phyloP scores from a whole-genome alignment of 2,329 filamentous ascomycete genomes.

The Corinectria fuckeliana region DNA sequence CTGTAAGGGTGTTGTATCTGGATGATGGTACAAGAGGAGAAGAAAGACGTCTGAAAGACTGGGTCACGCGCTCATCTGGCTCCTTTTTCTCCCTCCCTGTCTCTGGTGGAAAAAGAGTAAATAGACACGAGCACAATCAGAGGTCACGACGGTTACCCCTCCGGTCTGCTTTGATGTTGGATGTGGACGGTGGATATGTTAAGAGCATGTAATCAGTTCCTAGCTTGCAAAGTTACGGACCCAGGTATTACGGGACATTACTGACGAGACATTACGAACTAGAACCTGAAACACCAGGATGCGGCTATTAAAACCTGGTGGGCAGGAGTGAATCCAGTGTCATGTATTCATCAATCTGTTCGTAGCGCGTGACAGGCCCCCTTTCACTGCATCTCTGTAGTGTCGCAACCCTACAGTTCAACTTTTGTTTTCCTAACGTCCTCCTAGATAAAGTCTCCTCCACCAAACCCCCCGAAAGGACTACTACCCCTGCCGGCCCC shows the following conservation, averaged over 20 bases:
- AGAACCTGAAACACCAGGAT: background rate
- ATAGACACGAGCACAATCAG: slow-evolving; percentile 14
- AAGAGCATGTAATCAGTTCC: slow-evolving; percentile 12
- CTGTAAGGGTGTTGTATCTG: background rate
- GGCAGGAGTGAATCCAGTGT: background rate
- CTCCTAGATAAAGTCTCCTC: slow-evolving; percentile 43
- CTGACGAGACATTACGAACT: background rate
- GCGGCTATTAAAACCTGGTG: background rate
- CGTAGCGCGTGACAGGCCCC: slow-evolving; percentile 10
- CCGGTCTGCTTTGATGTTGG: slow-evolving; percentile 25
- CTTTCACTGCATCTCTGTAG: too few relatives aligned
- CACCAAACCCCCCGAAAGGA: slow-evolving; percentile 48
- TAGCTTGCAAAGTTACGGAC: background rate
- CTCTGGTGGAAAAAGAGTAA: slow-evolving; percentile 18
- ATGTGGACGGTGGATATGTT: slow-evolving; percentile 33
- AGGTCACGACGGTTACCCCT: slow-evolving; percentile 1
- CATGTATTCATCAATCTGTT: slow-evolving; percentile 21
- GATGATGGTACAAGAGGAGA: background rate
- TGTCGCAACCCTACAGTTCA: slow-evolving; percentile 18
- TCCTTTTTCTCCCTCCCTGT: slow-evolving; percentile 11
- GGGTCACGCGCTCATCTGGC: background rate
- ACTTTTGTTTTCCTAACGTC: background rate
- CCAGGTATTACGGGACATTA: background rate
- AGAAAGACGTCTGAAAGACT: slow-evolving; percentile 2
- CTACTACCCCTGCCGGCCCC: slow-evolving; percentile 47